phyloP scores from a whole-genome alignment of 2,329 filamentous ascomycete genomes.

The Talaromyces sp. region DNA sequence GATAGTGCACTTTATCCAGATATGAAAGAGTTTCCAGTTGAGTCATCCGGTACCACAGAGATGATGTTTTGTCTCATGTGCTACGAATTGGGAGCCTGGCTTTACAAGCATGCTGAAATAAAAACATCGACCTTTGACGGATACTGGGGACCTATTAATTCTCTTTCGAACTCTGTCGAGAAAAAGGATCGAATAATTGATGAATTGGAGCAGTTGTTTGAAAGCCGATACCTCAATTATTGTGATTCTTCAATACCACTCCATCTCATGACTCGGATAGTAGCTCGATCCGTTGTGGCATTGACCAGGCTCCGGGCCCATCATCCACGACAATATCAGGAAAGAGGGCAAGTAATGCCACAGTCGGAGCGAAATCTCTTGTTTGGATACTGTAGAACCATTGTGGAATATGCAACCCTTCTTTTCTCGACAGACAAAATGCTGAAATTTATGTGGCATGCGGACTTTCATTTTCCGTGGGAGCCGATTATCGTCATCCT shows the following conservation, averaged over 20 bases:
- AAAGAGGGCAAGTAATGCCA: constrained; percentile 14
- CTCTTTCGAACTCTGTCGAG: constrained; percentile 13
- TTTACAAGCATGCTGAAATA: constrained; percentile 15
- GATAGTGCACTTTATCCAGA: constrained; percentile 36
- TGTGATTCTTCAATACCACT: constrained; percentile 36
- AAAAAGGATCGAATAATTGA: constrained; percentile 24
- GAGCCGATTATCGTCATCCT: constrained; percentile 48
- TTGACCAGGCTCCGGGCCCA: constrained; percentile 42
- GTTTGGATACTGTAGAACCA: constrained; percentile 33
- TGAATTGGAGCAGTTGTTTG: constrained; percentile 29
- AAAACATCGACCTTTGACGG: constrained; percentile 12
- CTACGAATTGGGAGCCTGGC: constrained; percentile 28
- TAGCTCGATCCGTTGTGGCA: constrained; percentile 39
- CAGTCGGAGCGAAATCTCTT: constrained; percentile 17
- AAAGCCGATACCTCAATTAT: constrained; percentile 30
- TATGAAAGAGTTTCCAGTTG: constrained; percentile 39
- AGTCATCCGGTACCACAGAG: constrained; percentile 40
- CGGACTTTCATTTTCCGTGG: constrained; percentile 46
- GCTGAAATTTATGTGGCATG: constrained; percentile 42
- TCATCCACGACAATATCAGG: constrained; percentile 33
- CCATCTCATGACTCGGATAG: constrained; percentile 40
- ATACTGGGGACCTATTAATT: constrained; percentile 18
- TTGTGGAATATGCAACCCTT: constrained; percentile 18
- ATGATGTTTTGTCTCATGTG: constrained; percentile 37
- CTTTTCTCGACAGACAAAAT: constrained; percentile 30